phyloP scores from a whole-genome alignment of 768 basidiomycete species.

The Termitomyces sp. region DNA sequence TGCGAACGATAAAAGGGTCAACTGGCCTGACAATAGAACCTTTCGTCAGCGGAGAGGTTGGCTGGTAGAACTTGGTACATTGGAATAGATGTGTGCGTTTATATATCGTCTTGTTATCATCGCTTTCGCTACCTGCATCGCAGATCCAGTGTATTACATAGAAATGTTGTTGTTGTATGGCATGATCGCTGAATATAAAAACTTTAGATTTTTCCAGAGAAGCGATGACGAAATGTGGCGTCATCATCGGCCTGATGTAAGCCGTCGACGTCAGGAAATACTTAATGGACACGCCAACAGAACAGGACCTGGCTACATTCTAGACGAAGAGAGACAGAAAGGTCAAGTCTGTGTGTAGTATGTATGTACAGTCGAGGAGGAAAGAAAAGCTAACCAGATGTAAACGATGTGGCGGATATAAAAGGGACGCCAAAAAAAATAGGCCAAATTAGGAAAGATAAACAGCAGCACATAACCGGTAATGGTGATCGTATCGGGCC shows the following conservation, averaged over 20 bases:
- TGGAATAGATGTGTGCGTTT: neutral
- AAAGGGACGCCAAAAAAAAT: too few species aligned
- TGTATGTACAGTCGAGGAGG: too few species aligned
- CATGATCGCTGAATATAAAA: neutral
- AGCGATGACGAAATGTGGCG: neutral
- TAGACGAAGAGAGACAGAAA: too few species aligned
- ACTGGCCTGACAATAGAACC: conserved; percentile 48
- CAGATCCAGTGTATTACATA: neutral
- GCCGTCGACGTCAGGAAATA: too few species aligned
- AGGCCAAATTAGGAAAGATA: too few species aligned
- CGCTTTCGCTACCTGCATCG: neutral
- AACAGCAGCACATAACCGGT: too few species aligned
- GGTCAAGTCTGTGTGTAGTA: too few species aligned
- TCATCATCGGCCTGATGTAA: neutral
- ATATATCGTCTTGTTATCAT: conserved; percentile 9
- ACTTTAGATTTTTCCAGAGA: neutral
- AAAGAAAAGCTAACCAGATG: too few species aligned
- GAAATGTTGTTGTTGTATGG: neutral
- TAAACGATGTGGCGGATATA: too few species aligned
- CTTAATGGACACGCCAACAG: too few species aligned
- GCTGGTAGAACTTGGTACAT: conserved; percentile 41
- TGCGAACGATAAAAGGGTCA: conserved; percentile 63
- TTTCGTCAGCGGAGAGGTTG: conserved; percentile 61
- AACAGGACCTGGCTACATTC: too few species aligned
- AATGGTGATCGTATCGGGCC: too few species aligned